Percentiles rank a stretch among this genome's conserved stretches.
Evolutionary conservation across 495 filamentous ascomycete genomes (phyloP).

Genomic region (Daldinia loculata): DNA sequence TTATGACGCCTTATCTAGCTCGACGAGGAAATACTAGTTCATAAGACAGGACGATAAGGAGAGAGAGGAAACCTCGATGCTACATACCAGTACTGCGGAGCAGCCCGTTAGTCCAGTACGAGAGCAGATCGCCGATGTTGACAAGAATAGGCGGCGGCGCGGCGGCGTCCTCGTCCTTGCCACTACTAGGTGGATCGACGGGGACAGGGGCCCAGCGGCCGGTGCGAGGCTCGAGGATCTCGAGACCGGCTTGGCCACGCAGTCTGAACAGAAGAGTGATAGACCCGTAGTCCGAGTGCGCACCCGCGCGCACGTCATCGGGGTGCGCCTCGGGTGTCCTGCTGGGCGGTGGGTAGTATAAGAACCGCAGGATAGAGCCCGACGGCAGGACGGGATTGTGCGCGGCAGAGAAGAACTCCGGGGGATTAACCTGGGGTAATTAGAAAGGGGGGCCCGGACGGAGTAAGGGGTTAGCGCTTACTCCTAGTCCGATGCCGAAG

Average conservation of each 20-base stretch:
- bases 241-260: slow-evolving; percentile 82
- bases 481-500: slow-evolving; percentile 77
- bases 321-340: slow-evolving; percentile 74
- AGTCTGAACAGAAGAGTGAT: slow-evolving; percentile 89
- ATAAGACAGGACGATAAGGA: not conserved
- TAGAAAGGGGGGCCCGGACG: slow-evolving; percentile 2
- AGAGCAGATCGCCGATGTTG: slow-evolving; percentile 91
- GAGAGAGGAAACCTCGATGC: not conserved
- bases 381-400: slow-evolving; percentile 69
- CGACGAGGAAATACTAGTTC: not conserved
- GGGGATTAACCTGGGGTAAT: slow-evolving; percentile 49
- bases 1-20: not conserved
- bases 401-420: slow-evolving; percentile 76
- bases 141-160: slow-evolving; percentile 80
- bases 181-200: slow-evolving; percentile 62
- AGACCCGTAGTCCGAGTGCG: slow-evolving; percentile 91
- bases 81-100: slow-evolving; percentile 7
- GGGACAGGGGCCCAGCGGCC: slow-evolving; percentile 68
- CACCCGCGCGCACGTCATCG: slow-evolving; percentile 80
- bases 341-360: slow-evolving; percentile 77
- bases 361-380: slow-evolving; percentile 80
- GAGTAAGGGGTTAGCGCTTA: slow-evolving; percentile 40
- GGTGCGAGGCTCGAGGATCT: slow-evolving; percentile 72
- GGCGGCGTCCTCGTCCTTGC: slow-evolving; percentile 43
- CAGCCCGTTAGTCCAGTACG: slow-evolving; percentile 85